Percentiles rank a stretch among this genome's conserved stretches.
Conservation (phyloP, 441 rosid species). For the Jatropha podagrica region DNA sequence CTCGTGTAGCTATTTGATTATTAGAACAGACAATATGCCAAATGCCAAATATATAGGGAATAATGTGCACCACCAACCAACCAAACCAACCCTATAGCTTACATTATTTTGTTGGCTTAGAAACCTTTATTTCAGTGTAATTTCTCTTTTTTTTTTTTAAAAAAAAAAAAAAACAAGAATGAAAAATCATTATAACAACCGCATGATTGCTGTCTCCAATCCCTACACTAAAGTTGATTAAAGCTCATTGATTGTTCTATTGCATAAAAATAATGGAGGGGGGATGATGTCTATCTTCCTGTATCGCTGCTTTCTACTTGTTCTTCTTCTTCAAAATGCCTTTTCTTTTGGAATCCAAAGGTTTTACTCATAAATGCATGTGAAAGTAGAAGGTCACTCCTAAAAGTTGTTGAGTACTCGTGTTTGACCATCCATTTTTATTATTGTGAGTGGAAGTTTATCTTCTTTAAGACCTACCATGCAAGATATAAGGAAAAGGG, state of each 20-base stretch:
- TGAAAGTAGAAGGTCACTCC: slow-evolving; percentile 4
- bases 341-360: slow-evolving; percentile 32
- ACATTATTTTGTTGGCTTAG: slow-evolving; percentile 13
- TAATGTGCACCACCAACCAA: neutral
- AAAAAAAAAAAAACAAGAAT: slow-evolving; percentile 12
- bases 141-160: too few species aligned
- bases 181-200: slow-evolving; percentile 15
- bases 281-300: neutral
- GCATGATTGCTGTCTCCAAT: slow-evolving; percentile 26
- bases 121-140: slow-evolving; percentile 39
- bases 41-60: neutral
- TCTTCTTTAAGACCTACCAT: neutral
- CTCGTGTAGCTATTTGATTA: too few species aligned
- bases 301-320: neutral
- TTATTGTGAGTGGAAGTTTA: neutral
- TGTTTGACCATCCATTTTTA: neutral
- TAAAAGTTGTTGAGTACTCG: neutral
- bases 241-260: slow-evolving; percentile 21
- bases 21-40: too few species aligned
- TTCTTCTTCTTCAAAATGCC: neutral
- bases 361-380: slow-evolving; percentile 16
- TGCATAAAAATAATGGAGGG: slow-evolving; percentile 25
- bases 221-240: slow-evolving; percentile 26
- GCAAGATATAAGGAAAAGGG: neutral
- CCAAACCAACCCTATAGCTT: neutral